These are phyloP conservation scores for Teunomyces barrocoloradensis DNA, from an alignment of 805 yeast genomes.

Conservation along the genomic window DNA sequence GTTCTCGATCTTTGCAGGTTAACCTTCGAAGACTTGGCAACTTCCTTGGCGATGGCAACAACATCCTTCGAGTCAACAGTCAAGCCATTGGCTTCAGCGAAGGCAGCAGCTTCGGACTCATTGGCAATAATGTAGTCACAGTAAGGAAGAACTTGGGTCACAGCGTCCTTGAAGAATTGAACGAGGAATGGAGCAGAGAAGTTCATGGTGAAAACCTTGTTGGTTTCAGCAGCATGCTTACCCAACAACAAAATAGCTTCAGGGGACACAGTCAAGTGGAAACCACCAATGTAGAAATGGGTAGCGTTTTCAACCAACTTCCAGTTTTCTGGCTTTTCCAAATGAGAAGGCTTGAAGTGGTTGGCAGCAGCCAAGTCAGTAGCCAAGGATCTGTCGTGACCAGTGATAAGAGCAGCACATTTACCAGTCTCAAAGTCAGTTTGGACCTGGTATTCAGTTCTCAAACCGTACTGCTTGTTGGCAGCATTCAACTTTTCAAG, in stretches of 20 bases:
- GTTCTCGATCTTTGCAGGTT: constrained; percentile 71
- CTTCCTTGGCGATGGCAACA: constrained; percentile 72
- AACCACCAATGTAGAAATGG: constrained; percentile 95
- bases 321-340: constrained; percentile 91
- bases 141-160: constrained; percentile 77
- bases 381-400: constrained; percentile 85
- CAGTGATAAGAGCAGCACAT: constrained; percentile 94
- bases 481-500: constrained; percentile 79
- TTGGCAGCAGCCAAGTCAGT: constrained; percentile 98
- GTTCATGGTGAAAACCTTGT: constrained; percentile 79
- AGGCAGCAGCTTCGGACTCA: constrained; percentile 95
- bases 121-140: constrained; percentile 91
- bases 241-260: constrained; percentile 89
- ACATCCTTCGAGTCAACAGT: constrained; percentile 52
- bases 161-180: constrained; percentile 89
- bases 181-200: constrained; percentile 96
- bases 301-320: constrained; percentile 73
- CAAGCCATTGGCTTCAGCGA: constrained; percentile 80
- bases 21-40: constrained; percentile 76
- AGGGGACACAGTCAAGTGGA: constrained; percentile 96
- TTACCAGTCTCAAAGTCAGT: constrained; percentile 84
- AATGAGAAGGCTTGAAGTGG: constrained; percentile 87
- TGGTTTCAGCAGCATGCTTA: constrained; percentile 81
- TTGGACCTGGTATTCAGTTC: constrained; percentile 81
- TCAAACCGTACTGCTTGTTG: constrained; percentile 83